A percentile compares a stretch with the other conserved stretches of the same genome.
Conservation (phyloP, 1,284 basidiomycete genomes). For the Coriolopsis trogii region DNA sequence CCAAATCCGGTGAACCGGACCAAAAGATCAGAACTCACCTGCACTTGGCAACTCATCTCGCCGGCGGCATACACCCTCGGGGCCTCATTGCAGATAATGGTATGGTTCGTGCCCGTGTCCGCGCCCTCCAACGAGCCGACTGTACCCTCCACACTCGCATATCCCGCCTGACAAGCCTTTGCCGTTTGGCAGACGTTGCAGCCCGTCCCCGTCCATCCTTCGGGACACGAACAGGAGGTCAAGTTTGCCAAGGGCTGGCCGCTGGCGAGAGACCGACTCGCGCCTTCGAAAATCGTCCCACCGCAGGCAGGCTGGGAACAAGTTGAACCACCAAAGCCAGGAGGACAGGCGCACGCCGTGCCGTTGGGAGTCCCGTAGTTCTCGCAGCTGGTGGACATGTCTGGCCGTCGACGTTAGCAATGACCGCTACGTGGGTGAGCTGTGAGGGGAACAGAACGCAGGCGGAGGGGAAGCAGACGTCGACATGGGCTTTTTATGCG, state of each 20-base stretch:
- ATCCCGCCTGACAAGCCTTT: constrained; percentile 63
- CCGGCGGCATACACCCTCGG: constrained; percentile 66
- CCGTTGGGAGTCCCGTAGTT: constrained; percentile 67
- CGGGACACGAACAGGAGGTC: constrained; percentile 67
- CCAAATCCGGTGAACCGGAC: neutral
- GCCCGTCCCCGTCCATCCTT: constrained; percentile 75
- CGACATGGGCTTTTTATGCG: no score
- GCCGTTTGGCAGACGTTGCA: constrained; percentile 77
- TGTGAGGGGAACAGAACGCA: no score
- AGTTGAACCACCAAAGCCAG: constrained; percentile 74
- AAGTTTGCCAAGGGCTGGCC: constrained; percentile 57
- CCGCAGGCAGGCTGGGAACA: constrained; percentile 77
- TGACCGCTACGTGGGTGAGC: no score
- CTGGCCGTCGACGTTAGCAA: no score
- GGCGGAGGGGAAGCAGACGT: no score
- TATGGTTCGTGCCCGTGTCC: constrained; percentile 49
- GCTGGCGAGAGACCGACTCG: constrained; percentile 51
- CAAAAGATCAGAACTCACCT: constrained; percentile 47
- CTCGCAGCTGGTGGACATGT: constrained; percentile 47
- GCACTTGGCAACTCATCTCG: constrained; percentile 76
- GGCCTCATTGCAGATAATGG: constrained; percentile 63
- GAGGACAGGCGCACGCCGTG: constrained; percentile 71
- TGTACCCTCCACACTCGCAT: constrained; percentile 43
- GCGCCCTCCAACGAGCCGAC: constrained; percentile 18
- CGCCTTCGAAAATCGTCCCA: constrained; percentile 77